Conservation (phyloP, 1,139 yeast genomes). For the Hyphopichia pseudoburtonii region DNA sequence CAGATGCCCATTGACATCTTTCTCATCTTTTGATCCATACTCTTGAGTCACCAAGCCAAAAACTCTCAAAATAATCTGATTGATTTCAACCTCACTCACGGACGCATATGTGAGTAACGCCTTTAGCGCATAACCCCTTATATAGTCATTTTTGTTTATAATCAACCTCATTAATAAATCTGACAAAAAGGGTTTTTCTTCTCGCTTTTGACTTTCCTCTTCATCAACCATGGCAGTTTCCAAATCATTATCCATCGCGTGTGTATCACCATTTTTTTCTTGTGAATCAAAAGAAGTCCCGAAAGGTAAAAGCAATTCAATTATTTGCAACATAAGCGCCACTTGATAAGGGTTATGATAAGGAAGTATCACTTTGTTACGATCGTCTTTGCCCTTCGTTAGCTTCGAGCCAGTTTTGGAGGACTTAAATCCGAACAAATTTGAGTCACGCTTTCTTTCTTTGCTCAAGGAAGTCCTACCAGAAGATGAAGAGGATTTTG, state of each 20-base stretch:
- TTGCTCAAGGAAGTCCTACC: constrained; percentile 7
- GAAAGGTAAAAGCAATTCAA: constrained; percentile 36
- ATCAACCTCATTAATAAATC: constrained; percentile 34
- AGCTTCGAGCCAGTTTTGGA: constrained; percentile 20
- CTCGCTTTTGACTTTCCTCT: constrained; percentile 17
- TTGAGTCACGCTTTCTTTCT: constrained; percentile 26
- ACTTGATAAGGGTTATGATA: constrained; percentile 40
- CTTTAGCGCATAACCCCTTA: constrained; percentile 36
- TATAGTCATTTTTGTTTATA: constrained; percentile 33
- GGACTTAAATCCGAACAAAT: constrained; percentile 27
- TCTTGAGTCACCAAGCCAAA: constrained; percentile 37
- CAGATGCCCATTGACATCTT: background rate
- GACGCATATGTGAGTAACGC: constrained; percentile 33
- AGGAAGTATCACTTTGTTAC: constrained; percentile 22
- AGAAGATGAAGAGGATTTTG: constrained; percentile 1
- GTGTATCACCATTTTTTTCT: constrained; percentile 10
- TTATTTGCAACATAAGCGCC: constrained; percentile 27
- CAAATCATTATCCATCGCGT: constrained; percentile 13
- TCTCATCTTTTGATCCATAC: constrained; percentile 9
- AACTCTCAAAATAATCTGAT: constrained; percentile 33
- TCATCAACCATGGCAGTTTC: constrained; percentile 18
- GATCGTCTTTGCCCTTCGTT: constrained; percentile 14
- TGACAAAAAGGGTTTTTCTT: constrained; percentile 25
- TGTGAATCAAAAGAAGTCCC: constrained; percentile 34
- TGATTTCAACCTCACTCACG: constrained; percentile 35